phyloP scores from a whole-genome alignment of 148 eudicot species.

The Spergularia bocconei region DNA sequence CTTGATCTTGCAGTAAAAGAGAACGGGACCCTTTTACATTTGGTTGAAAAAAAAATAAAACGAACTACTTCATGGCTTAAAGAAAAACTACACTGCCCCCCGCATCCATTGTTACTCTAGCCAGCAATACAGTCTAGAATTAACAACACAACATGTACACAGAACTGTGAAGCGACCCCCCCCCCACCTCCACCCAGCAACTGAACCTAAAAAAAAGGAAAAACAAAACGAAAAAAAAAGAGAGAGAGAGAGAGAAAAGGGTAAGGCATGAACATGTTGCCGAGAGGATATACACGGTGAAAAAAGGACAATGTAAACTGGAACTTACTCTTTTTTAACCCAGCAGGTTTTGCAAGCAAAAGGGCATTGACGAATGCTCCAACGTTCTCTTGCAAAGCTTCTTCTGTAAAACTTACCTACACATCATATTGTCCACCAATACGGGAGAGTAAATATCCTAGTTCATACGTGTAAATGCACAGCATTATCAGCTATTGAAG shows the following conservation, averaged over 20 bases:
- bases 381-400: constrained; percentile 72
- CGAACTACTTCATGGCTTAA: no score
- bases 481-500: background rate
- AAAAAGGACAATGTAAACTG: background rate
- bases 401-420: constrained; percentile 73
- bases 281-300: background rate
- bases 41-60: no score
- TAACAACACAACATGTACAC: background rate
- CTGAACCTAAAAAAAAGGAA: no score
- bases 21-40: no score
- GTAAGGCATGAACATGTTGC: no score
- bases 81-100: no score
- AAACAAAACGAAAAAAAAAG: no score
- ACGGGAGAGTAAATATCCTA: background rate
- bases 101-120: no score
- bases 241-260: no score
- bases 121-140: no score
- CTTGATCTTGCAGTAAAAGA: no score
- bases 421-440: constrained; percentile 1
- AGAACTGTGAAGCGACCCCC: background rate
- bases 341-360: constrained; percentile 87
- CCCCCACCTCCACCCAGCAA: background rate
- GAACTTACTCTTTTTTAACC: constrained; percentile 89
- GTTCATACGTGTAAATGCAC: no score
- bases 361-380: constrained; percentile 94